Evolutionary conservation across 208 protist genomes (phyloP), one percentile per base, ranked within the genome.

Genomic region (Acanthamoeba quina): DNA sequence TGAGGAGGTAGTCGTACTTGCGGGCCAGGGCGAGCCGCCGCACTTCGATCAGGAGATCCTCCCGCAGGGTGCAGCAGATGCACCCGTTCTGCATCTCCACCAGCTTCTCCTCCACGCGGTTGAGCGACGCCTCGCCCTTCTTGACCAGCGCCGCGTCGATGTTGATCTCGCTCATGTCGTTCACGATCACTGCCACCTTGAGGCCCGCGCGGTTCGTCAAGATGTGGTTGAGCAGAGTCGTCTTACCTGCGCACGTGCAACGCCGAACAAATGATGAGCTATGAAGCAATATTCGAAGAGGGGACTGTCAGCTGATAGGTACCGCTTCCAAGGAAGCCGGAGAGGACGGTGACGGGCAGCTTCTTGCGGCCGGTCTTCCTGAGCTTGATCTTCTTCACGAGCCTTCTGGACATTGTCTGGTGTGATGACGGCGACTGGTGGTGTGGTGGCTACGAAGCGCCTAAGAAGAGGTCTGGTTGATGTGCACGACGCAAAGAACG

Each of bases 131-230:
- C 76, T 94, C 86, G 37, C 82, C 93, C 60, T 96, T 96, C 24
- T 95, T 49, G 24, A 98, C 52, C 37, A 98, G 64, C 56, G 49
- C 83, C 17, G 95, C 89, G 88, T 98, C 96, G 56, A 98, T 97
- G 94, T 98, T 98, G 26, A 98, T 76, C 93, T 95, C 94, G 41
- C 95, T 95, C 97, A 98, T 98, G 94, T 98, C 97, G 95, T 98
- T 98, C 21, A 98, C 97, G 60, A 98, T 95, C 1, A 98, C 90
- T 21, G 96, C 96, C 2, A 96, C 37, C 83, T 94, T 95, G 26
- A 96, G 58, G 7, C 95, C 95, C 19, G 96, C 83, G 26, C 94
- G 29, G 90, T 96, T 97, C 21, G 78, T 68, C n/a, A 98, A 82
- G 21, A 98, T 96, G 91, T 97, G 74, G 90, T 98, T 96, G 54